These are phyloP conservation scores for Rhizoclosmatium globosum DNA, from an alignment of 192 early-diverging fungal genomes.

Conservation along the genomic window DNA sequence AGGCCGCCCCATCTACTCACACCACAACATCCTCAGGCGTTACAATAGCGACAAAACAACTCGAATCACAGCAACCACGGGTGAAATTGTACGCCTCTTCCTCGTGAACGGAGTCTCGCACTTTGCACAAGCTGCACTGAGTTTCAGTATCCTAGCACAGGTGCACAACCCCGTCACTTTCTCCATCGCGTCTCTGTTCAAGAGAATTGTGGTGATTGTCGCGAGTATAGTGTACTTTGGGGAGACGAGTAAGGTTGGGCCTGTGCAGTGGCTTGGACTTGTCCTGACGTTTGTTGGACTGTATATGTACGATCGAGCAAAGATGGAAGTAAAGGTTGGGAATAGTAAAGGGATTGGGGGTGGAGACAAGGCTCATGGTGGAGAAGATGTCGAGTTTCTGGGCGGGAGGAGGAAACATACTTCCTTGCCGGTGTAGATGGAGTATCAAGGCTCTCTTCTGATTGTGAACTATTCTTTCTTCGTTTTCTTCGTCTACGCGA, in stretches of 20 bases:
- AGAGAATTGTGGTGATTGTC: slow-evolving; percentile 91
- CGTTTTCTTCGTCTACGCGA: too few relatives aligned
- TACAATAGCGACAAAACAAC: neutral
- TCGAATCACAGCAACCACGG: slow-evolving; percentile 32
- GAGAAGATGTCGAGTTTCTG: slow-evolving; percentile 17
- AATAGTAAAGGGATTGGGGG: slow-evolving; percentile 34
- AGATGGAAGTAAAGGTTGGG: slow-evolving; percentile 63
- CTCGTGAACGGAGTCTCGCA: slow-evolving; percentile 82
- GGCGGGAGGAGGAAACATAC: neutral
- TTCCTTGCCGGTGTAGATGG: neutral
- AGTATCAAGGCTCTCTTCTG: neutral
- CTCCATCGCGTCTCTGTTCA: slow-evolving; percentile 83
- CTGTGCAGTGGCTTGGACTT: slow-evolving; percentile 78
- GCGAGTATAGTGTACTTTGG: slow-evolving; percentile 85
- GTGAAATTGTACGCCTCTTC: slow-evolving; percentile 59
- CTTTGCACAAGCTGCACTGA: slow-evolving; percentile 83
- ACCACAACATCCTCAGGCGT: slow-evolving; percentile 26
- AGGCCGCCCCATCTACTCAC: slow-evolving; percentile 18
- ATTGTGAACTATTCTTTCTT: neutral
- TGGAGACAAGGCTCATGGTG: neutral
- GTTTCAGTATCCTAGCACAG: slow-evolving; percentile 78
- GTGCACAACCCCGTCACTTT: slow-evolving; percentile 85
- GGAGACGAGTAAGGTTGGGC: slow-evolving; percentile 64
- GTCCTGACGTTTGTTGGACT: slow-evolving; percentile 82
- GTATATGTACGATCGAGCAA: slow-evolving; percentile 87